Evolutionary conservation across 257 asterid genomes (phyloP), one percentile per base, ranked within the genome.

Genomic region (Nicotiana obtusifolia): DNA sequence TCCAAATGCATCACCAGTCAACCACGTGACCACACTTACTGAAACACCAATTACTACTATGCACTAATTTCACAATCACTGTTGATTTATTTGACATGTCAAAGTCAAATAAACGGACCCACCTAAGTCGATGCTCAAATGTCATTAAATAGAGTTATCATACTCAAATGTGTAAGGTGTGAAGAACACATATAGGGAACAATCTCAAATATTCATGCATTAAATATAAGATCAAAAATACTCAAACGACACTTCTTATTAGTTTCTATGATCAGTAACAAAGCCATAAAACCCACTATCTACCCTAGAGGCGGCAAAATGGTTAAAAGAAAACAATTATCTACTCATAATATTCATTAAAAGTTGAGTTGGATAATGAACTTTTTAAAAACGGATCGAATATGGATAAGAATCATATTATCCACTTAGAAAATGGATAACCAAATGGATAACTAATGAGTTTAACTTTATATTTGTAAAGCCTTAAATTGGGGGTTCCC

Each of bases 31-130:
- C 28, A 19, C n/a, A 28, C 71, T 41, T 44, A 65, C 73, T 65
- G 22, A 16, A 73, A 47, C 79, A 26, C 79, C 79, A 75, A 22
- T 75, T 49, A 49, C 80, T 22, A 71, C 60, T 7, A 8, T 3
- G 47, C 9, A 41, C 47, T 24, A 75, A 24, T 75, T 47, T 24
- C 80, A 75, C 44, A 49, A 24, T 75, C 80, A 75, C 62, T 1
- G 79, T 61, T 49, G 80, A 75, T 75, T 24, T 75, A 49, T 75
- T 49, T 75, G 80, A 75, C 80, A 41, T 41, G 13, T 75, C 62
- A 49, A 71, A 49, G 80, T 75, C 80, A 24, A 26, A 75, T 75
- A 47, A 75, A 49, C 44, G 24, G 79, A 75, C 62, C 44, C 41
- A 49, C 26, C 24, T 1, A 75, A 75, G 80, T 26, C 80, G 14